Evolutionary conservation across 345 rosid species (phyloP), one percentile per base, ranked within the genome.

Genomic region (Melaleuca quinquenervia): DNA sequence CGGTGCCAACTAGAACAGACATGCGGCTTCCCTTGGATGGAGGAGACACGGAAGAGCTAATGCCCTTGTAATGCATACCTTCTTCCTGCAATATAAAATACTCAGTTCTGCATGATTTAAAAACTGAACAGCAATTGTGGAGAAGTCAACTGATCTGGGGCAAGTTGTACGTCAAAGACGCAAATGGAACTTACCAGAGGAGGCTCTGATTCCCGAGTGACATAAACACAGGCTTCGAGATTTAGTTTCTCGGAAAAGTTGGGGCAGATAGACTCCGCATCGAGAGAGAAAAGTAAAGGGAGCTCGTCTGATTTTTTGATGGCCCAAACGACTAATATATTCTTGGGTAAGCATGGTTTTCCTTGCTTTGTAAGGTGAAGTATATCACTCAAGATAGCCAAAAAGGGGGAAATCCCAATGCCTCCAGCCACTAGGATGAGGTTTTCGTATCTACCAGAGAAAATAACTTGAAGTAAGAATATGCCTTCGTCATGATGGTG

Each of bases 351-450:
- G 88, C 99, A 96, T 41, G 92, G 90, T 86, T 90, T 93, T 21
- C 93, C 96, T 86, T 94, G 92, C 80, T 90, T 88, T 36, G 89
- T 83, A 16, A 97, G 93, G 87, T 93, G 98, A 84, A 95, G 88
- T 88, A 97, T 86, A 85, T 97, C 98, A 48, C 96, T 94, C 90
- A 97, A 48, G 88, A 97, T 92, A 52, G 98, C 98, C 62, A 97
- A 85, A 91, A 97, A 96, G 1, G 99, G 99, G 49, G 99, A 94
- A 86, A 97, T 94, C 53, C 98, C 99, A 55, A 95, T 96, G 54
- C 99, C 98, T 85, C 99, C 99, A 3, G 98, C 99, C 21, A 97
- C 96, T 85, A 97, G 88, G 62, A 97, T 87, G 55, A 97, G 92
- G 91, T 94, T 93, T 88, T 96, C 96, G 12, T 96, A 96, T 95